Base-by-base conservation (phyloP, 2,329 filamentous ascomycete genomes). In the Lasiodiplodia sp. region DNA sequence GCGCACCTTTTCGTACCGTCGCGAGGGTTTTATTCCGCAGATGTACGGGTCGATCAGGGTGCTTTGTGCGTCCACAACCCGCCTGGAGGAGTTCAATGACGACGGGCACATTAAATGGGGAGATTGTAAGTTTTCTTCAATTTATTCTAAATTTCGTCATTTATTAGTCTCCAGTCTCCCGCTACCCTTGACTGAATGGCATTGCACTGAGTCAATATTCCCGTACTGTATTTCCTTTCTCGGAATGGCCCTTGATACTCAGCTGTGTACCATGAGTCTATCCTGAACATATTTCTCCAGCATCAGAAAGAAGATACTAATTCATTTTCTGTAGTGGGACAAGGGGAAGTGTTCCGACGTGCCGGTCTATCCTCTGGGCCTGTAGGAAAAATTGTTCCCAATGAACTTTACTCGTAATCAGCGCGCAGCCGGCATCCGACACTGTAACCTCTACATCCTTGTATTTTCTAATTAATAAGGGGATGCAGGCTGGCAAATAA, bases 21-120 rank as follows among this genome's bases (percentile, higher is more conserved):
- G 75, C 6, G 75, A 77, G 69, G 75, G 75, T 0, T 75, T 75
- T 51, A 76, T 77, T 38, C 76, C 76, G n/a, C 76, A 77, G 56
- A 77, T 77, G 75, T 77, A 75, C 62, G 75, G 76, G 7, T 77
- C 74, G 28, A 74, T 79, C 16, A 71, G 74, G 53, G 70, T 73
- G 14, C 68, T 77, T 2, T 77, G 74, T 66, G 72, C 75, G 4
- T 71, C 73, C 4, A 76, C 74, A 8, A 75, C 70, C 8, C 69
- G 73, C 23, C 63, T 79, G 34, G 72, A 77, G 55, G 73, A 74
- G 28, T 77, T 77, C 53, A 47, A 47, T 47, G 44, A 47, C n/a
- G 44, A 47, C 3, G n/a, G 44, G 2, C 4, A 47, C n/a, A 16
- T 47, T 7, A 47, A 47, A 14, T 47, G 44, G 44, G 44, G 44